Evolutionary conservation across 2,329 filamentous ascomycete species (phyloP).

Genomic region (Pseudogymnoascus destructans): DNA sequence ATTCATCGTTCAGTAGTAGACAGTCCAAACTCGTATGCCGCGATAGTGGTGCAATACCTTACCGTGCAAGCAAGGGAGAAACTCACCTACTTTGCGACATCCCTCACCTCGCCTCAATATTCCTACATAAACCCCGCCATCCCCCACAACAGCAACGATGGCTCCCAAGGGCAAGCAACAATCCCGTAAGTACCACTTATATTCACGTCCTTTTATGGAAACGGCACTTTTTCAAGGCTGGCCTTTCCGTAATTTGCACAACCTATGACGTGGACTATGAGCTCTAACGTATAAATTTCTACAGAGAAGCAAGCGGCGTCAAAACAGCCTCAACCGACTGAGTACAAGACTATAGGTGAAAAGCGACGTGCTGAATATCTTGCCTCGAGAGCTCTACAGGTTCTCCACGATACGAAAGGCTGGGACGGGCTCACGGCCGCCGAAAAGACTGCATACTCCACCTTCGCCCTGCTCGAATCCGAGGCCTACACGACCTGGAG

Average conservation of each 20-base stretch:
- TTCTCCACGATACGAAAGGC: slow-evolving; percentile 17
- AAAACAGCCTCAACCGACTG: background rate
- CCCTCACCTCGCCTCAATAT: background rate
- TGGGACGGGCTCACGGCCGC: slow-evolving; percentile 15
- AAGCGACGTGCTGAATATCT: slow-evolving; percentile 20
- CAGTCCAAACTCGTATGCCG: too few species aligned
- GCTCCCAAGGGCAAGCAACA: slow-evolving; percentile 20
- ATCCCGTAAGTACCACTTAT: slow-evolving; percentile 14
- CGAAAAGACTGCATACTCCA: slow-evolving; percentile 20
- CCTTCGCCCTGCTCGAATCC: slow-evolving; percentile 18
- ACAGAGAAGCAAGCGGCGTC: slow-evolving; percentile 13
- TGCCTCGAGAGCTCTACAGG: slow-evolving; percentile 19
- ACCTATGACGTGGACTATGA: background rate
- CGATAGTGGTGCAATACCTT: background rate
- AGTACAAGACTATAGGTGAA: slow-evolving; percentile 18
- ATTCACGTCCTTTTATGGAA: background rate
- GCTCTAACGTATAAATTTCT: background rate
- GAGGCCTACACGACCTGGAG: slow-evolving; percentile 20
- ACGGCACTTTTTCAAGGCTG: background rate
- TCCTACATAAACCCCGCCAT: slow-evolving; percentile 7
- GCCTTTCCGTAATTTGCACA: background rate
- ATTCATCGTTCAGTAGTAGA: too few species aligned
- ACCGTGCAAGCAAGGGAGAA: background rate
- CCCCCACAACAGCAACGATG: slow-evolving; percentile 18
- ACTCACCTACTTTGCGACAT: background rate